These are phyloP conservation scores for Claviceps arundinis DNA, from an alignment of 2,329 filamentous ascomycete genomes.

Conservation along the genomic window DNA sequence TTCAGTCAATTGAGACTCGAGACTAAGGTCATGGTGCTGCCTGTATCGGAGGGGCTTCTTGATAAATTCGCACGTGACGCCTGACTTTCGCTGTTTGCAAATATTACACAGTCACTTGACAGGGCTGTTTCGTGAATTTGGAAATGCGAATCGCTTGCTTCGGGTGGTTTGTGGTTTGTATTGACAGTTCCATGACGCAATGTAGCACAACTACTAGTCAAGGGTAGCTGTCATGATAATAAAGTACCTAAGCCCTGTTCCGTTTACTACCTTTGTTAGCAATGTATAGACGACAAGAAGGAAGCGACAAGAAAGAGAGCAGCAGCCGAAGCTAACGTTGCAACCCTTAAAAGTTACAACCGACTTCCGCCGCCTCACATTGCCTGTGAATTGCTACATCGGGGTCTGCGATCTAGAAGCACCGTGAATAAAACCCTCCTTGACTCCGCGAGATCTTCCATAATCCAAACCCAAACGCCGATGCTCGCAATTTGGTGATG, in stretches of 20 bases:
- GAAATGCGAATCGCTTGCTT: neutral
- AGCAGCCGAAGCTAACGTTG: neutral
- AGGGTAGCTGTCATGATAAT: too few species aligned
- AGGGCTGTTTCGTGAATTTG: neutral
- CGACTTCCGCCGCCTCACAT: neutral
- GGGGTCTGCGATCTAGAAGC: conserved; percentile 9
- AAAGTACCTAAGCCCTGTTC: too few species aligned
- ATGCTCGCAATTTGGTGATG: conserved; percentile 14
- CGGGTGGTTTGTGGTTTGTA: neutral
- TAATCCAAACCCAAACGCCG: conserved; percentile 16
- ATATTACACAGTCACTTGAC: neutral
- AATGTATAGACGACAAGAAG: neutral
- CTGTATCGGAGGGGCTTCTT: neutral
- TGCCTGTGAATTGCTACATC: neutral
- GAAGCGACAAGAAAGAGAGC: neutral
- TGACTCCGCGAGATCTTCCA: conserved; percentile 11
- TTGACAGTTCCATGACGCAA: neutral
- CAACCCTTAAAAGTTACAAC: too few species aligned
- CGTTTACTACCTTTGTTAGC: neutral
- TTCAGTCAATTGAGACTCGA: neutral
- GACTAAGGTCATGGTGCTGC: neutral
- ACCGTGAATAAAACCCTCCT: conserved; percentile 12
- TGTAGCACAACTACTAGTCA: neutral
- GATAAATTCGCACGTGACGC: neutral
- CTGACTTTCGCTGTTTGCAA: neutral